Conservation (phyloP, 495 filamentous ascomycete species). For the Penicillium soppii region DNA sequence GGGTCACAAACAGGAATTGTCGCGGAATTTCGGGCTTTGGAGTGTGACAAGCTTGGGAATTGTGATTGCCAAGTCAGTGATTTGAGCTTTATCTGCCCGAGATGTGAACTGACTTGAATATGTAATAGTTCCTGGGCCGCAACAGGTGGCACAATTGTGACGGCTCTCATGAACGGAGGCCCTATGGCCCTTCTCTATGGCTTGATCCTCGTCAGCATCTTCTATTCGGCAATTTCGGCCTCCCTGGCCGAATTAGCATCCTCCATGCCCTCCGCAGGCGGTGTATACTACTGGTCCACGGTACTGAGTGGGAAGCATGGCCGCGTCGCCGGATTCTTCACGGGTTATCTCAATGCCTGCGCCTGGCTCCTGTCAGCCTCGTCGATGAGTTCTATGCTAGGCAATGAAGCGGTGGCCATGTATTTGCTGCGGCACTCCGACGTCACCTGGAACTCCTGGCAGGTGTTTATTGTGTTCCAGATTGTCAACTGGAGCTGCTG, state of each 20-base stretch:
- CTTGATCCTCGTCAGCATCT: slow-evolving; percentile 39
- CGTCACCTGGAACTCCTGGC: slow-evolving; percentile 61
- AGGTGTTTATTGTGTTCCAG: slow-evolving; percentile 68
- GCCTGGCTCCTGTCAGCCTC: slow-evolving; percentile 71
- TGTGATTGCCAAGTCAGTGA: slow-evolving; percentile 46
- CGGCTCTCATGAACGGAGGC: slow-evolving; percentile 44
- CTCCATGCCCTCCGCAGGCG: slow-evolving; percentile 74
- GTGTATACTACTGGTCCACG: slow-evolving; percentile 81
- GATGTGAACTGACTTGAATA: background rate
- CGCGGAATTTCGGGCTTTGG: slow-evolving; percentile 40
- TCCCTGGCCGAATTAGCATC: slow-evolving; percentile 68
- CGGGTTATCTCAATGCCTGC: slow-evolving; percentile 72
- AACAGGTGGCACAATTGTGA: slow-evolving; percentile 44
- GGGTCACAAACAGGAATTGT: slow-evolving; percentile 45
- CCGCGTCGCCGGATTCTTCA: slow-evolving; percentile 65
- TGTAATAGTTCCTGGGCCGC: slow-evolving; percentile 39
- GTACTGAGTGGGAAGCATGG: slow-evolving; percentile 65
- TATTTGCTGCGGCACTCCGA: slow-evolving; percentile 63
- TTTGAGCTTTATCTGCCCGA: background rate
- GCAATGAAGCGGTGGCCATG: slow-evolving; percentile 66
- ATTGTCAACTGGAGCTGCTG: slow-evolving; percentile 63
- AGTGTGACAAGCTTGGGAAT: slow-evolving; percentile 47
- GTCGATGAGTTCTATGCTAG: slow-evolving; percentile 62
- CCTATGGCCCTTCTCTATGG: slow-evolving; percentile 46
- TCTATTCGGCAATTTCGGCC: slow-evolving; percentile 42